A percentile compares a stretch with the other conserved stretches of the same genome.
These are phyloP conservation scores for Amborella trichopoda DNA, from an alignment of 164 flowering plant species.

Conservation along the genomic window DNA sequence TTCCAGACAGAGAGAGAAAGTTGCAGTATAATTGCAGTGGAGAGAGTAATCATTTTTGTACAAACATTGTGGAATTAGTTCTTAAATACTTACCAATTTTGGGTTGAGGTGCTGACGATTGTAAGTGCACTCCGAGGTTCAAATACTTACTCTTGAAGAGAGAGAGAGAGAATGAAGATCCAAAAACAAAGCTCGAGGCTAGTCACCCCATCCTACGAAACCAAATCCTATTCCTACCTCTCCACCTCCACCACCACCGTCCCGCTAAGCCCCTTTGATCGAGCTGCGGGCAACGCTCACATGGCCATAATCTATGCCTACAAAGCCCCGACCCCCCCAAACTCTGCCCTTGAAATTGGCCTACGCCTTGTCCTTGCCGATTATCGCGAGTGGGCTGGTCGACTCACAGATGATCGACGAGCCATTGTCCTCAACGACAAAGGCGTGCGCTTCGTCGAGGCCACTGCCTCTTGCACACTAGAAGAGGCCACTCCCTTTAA, in stretches of 20 bases:
- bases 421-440: slow-evolving; percentile 7
- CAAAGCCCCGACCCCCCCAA: slow-evolving; percentile 6
- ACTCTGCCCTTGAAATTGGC: slow-evolving; percentile 3
- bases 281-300: slow-evolving; percentile 6
- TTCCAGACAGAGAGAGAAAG: no score
- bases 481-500: slow-evolving; percentile 4
- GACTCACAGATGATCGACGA: slow-evolving; percentile 1
- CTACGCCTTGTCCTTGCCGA: slow-evolving; percentile 4
- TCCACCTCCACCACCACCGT: background rate
- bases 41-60: no score
- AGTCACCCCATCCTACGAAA: background rate
- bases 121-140: no score
- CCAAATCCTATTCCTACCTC: background rate
- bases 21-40: no score
- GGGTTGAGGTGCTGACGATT: no score
- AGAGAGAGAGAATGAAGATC: background rate
- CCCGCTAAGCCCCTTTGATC: slow-evolving; percentile 9
- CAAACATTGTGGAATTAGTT: no score
- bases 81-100: no score
- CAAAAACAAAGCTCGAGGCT: background rate
- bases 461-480: background rate
- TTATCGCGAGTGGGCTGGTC: slow-evolving; percentile 9
- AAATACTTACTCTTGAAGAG: background rate
- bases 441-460: slow-evolving; percentile 7
- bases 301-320: slow-evolving; percentile 2